Evolutionary conservation across 1,139 yeast genomes (phyloP).

Genomic region (Nakaseomyces glabratus): DNA sequence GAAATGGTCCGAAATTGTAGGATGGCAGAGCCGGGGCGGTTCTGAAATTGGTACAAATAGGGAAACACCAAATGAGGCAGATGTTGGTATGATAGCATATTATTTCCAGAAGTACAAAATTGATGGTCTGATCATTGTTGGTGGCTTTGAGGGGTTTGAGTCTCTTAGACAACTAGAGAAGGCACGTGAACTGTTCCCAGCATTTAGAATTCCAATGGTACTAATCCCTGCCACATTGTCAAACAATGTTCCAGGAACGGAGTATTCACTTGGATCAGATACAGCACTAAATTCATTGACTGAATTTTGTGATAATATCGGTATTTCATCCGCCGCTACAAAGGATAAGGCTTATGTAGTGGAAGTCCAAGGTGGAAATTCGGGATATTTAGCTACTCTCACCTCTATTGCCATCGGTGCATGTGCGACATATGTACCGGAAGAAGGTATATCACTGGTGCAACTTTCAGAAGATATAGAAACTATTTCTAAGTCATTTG

Average conservation of each 20-base stretch:
- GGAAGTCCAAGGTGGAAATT: constrained; percentile 95
- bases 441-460: constrained; percentile 63
- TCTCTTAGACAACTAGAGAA: constrained; percentile 71
- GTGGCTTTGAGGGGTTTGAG: constrained; percentile 90
- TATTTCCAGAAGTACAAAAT: constrained; percentile 77
- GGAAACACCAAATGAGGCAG: constrained; percentile 64
- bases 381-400: constrained; percentile 84
- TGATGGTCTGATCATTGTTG: constrained; percentile 81
- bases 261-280: constrained; percentile 83
- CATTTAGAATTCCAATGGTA: constrained; percentile 86
- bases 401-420: constrained; percentile 88
- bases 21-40: constrained; percentile 89
- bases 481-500: constrained; percentile 58
- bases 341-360: constrained; percentile 93
- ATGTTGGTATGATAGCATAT: constrained; percentile 81
- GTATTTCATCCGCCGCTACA: constrained; percentile 90
- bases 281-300: constrained; percentile 87
- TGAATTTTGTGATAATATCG: constrained; percentile 87
- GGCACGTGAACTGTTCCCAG: constrained; percentile 69
- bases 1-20: constrained; percentile 78
- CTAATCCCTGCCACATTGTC: constrained; percentile 90
- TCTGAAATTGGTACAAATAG: constrained; percentile 94
- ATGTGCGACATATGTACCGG: constrained; percentile 88
- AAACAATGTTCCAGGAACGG: constrained; percentile 93
- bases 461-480: constrained; percentile 71